phyloP scores from a whole-genome alignment of 345 rosid genomes.

The Streptanthus diversifolius region DNA sequence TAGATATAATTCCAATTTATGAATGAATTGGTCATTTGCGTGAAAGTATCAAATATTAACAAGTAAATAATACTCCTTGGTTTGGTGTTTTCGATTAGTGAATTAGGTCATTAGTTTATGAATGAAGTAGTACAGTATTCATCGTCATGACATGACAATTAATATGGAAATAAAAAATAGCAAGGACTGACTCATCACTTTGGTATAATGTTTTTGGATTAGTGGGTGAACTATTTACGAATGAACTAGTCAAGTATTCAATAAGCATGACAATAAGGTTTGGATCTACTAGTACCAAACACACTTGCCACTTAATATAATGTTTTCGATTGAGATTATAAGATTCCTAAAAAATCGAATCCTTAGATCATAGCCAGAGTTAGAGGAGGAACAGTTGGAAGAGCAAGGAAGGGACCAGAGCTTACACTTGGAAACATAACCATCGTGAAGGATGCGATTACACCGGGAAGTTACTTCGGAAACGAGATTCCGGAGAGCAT shows the following conservation, averaged over 20 bases:
- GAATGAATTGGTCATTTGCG: neutral
- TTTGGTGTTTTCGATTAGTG: too few species aligned
- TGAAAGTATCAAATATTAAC: too few species aligned
- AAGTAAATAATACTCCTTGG: too few species aligned
- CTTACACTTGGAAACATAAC: constrained; percentile 60
- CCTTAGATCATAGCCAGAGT: constrained; percentile 73
- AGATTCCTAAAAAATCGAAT: neutral
- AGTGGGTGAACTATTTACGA: neutral
- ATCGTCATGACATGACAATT: too few species aligned
- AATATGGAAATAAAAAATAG: too few species aligned
- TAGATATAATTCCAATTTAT: neutral
- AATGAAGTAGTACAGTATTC: too few species aligned
- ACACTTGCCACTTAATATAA: neutral
- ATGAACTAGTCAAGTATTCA: neutral
- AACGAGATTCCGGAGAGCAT: constrained; percentile 47
- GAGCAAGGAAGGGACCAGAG: constrained; percentile 70
- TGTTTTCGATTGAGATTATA: neutral
- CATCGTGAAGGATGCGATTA: constrained; percentile 47
- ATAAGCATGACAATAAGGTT: neutral
- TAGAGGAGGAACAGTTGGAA: constrained; percentile 79
- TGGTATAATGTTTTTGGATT: neutral
- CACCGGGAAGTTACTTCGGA: constrained; percentile 30
- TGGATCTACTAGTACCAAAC: neutral
- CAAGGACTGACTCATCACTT: too few species aligned
- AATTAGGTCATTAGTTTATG: too few species aligned